phyloP scores from a whole-genome alignment of 2,329 filamentous ascomycete species.

The Fusarium paranaense region DNA sequence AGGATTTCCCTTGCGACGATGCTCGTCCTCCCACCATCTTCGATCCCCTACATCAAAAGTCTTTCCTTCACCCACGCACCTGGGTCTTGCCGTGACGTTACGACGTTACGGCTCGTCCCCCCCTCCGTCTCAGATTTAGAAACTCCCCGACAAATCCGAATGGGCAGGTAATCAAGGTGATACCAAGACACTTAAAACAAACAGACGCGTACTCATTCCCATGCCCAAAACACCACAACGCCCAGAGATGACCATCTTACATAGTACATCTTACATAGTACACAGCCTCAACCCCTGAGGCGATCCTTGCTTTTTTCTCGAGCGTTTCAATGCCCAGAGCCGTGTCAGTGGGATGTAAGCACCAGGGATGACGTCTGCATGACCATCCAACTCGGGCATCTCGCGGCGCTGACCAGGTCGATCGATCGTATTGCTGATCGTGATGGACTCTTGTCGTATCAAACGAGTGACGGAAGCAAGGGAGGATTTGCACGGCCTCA shows the following conservation, averaged over 20 bases:
- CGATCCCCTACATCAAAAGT: constrained; percentile 18
- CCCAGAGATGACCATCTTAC: constrained; percentile 24
- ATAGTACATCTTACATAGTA: constrained; percentile 19
- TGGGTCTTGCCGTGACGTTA: constrained; percentile 21
- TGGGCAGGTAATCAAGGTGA: neutral
- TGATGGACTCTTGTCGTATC: constrained; percentile 13
- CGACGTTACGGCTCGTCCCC: constrained; percentile 33
- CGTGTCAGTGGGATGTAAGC: neutral
- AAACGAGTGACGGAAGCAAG: constrained; percentile 19
- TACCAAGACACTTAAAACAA: constrained; percentile 1
- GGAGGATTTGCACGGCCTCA: constrained; percentile 10
- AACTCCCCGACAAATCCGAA: neutral
- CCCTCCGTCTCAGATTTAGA: constrained; percentile 17
- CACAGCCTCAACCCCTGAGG: constrained; percentile 6
- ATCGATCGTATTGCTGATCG: constrained; percentile 7
- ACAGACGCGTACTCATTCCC: constrained; percentile 14
- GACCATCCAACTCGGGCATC: constrained; percentile 5
- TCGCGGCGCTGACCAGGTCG: constrained; percentile 1
- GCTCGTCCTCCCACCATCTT: constrained; percentile 17
- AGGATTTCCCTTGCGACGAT: constrained; percentile 4
- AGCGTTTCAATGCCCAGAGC: constrained; percentile 1
- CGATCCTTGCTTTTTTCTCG: constrained; percentile 25
- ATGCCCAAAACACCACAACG: constrained; percentile 21
- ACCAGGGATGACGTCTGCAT: constrained; percentile 16
- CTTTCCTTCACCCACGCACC: constrained; percentile 6